Evolutionary conservation across 164 flowering plant species (phyloP).

Genomic region (Taxillus chinensis): DNA sequence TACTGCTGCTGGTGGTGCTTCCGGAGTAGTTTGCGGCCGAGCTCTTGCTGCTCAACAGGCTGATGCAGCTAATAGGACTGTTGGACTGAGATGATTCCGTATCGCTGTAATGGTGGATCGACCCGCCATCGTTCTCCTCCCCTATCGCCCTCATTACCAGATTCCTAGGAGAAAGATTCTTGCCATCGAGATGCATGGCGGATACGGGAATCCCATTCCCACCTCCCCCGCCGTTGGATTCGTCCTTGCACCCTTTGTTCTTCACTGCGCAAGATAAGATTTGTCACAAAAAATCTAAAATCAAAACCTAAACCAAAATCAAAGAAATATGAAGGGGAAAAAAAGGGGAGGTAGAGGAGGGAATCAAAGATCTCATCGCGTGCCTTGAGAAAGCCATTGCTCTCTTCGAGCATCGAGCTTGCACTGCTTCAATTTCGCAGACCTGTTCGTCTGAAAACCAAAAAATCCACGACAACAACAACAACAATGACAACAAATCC

Average conservation of each 20-base stretch:
- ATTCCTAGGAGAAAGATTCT: constrained; percentile 17
- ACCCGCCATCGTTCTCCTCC: constrained; percentile 16
- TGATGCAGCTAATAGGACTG: constrained; percentile 33
- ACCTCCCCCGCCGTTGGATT: constrained; percentile 15
- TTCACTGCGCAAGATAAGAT: constrained; percentile 26
- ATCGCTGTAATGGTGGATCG: constrained; percentile 36
- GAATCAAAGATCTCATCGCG: neutral
- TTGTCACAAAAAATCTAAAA: neutral
- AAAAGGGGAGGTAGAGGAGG: neutral
- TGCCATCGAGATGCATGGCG: constrained; percentile 8
- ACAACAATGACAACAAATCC: neutral
- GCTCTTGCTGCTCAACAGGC: constrained; percentile 27
- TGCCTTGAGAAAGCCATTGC: constrained; percentile 78
- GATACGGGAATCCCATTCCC: constrained; percentile 11
- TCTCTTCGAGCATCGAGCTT: constrained; percentile 83
- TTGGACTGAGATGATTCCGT: constrained; percentile 34
- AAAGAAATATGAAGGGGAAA: neutral
- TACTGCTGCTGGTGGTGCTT: constrained; percentile 35
- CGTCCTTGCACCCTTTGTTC: constrained; percentile 43
- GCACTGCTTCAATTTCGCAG: constrained; percentile 80
- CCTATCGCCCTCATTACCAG: constrained; percentile 23
- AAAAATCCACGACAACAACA: neutral
- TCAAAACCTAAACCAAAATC: neutral
- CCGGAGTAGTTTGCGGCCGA: constrained; percentile 39
- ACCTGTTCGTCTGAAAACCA: constrained; percentile 46